These are phyloP conservation scores for Aspergillus steynii DNA, from an alignment of 495 filamentous ascomycete genomes.

Conservation along the genomic window DNA sequence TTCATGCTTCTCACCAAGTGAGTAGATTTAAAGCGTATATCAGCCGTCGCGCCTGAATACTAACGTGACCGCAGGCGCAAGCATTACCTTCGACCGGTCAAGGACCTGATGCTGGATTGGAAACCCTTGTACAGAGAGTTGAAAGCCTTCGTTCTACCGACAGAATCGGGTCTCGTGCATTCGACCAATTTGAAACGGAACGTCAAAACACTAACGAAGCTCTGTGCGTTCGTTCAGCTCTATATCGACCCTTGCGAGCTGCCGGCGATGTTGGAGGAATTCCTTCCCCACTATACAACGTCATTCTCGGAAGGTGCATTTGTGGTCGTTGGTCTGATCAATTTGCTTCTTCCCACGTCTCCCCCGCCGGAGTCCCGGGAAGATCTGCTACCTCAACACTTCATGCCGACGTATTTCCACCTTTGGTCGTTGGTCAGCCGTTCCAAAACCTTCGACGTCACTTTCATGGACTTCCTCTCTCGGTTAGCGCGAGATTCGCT, in stretches of 20 bases:
- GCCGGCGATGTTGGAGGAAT: conserved; percentile 85
- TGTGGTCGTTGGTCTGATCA: conserved; percentile 81
- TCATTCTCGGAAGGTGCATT: conserved; percentile 88
- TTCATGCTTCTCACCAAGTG: conserved; percentile 91
- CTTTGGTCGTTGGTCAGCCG: conserved; percentile 92
- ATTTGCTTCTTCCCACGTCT: conserved; percentile 83
- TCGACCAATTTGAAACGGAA: conserved; percentile 66
- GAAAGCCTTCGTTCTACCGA: conserved; percentile 83
- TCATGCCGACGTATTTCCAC: conserved; percentile 90
- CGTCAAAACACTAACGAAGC: conserved; percentile 74
- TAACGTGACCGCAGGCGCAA: conserved; percentile 72
- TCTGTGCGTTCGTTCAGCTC: conserved; percentile 83
- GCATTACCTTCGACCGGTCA: conserved; percentile 87
- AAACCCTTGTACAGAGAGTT: conserved; percentile 87
- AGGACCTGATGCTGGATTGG: conserved; percentile 92
- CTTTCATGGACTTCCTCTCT: conserved; percentile 87
- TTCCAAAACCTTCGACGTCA: conserved; percentile 82
- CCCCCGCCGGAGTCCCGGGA: conserved; percentile 68
- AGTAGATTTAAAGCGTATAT: conserved; percentile 25
- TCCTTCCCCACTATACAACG: conserved; percentile 93
- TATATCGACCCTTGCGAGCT: conserved; percentile 91
- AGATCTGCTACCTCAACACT: conserved; percentile 76
- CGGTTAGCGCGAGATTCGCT: conserved; percentile 82
- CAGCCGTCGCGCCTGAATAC: conserved; percentile 14
- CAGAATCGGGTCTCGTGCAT: conserved; percentile 67